Conservation (phyloP, 208 protist genomes). For the Trichomonas gallinae region DNA sequence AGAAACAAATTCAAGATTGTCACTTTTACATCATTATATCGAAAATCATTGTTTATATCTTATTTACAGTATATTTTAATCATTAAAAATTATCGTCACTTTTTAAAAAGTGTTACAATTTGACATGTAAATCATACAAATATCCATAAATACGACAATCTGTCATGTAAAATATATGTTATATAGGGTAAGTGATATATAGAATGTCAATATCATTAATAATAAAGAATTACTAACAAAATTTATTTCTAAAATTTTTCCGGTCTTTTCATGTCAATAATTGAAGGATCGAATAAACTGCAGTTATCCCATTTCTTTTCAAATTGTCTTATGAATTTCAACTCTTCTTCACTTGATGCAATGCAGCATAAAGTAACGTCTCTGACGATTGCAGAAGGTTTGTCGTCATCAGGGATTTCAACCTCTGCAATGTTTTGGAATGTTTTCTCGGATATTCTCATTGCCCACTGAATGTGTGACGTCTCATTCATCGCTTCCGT, state of each 20-base stretch:
- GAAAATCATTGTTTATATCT: too few species aligned
- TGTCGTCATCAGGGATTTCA: neutral
- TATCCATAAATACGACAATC: too few species aligned
- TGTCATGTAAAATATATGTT: too few species aligned
- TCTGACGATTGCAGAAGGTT: neutral
- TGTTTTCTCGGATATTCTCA: neutral
- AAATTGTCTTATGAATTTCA: neutral
- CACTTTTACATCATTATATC: too few species aligned
- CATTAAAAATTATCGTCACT: too few species aligned
- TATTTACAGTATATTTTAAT: too few species aligned
- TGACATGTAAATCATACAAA: too few species aligned
- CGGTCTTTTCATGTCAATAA: neutral
- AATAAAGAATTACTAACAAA: too few species aligned
- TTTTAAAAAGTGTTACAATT: too few species aligned
- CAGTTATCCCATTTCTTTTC: neutral
- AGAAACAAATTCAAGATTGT: neutral
- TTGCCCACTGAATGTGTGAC: neutral
- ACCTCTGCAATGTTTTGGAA: neutral
- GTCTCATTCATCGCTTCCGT: neutral
- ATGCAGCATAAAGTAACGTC: neutral
- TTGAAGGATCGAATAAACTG: neutral
- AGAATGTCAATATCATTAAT: too few species aligned
- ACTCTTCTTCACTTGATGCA: neutral
- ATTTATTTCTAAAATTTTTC: neutral
- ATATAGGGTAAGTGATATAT: too few species aligned